A percentile compares a stretch with the other conserved stretches of the same genome.
Conservation (phyloP, 305 asterid genomes). For the Solanum hybrid region DNA sequence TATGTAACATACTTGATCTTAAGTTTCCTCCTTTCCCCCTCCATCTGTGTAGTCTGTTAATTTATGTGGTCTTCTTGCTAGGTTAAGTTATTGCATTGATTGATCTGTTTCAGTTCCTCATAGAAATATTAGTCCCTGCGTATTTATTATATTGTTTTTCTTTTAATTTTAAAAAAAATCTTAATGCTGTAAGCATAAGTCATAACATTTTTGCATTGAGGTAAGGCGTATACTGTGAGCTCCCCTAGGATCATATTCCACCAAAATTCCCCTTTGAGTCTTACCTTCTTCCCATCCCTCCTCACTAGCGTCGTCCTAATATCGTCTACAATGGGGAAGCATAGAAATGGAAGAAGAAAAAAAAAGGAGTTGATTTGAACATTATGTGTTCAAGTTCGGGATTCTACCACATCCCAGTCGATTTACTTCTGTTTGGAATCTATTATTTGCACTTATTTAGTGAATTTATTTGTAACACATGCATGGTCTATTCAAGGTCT, state of each 20-base stretch:
- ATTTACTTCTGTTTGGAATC: not conserved
- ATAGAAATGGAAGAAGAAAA: not conserved
- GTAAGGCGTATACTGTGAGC: not conserved
- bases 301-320: not conserved
- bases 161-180: not conserved
- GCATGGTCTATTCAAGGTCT: not conserved
- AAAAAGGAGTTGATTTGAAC: not conserved
- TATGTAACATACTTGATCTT: not conserved
- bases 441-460: not conserved
- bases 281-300: not conserved
- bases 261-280: not conserved
- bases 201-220: not conserved
- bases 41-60: not conserved
- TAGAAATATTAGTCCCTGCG: not conserved
- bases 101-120: not conserved
- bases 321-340: not conserved
- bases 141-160: not conserved
- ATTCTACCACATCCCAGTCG: not conserved
- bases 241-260: not conserved
- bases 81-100: not conserved
- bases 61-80: not conserved
- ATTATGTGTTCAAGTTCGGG: not conserved
- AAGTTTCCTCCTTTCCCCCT: not conserved
- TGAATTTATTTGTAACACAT: not conserved
- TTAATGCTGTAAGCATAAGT: not conserved